Conservation (phyloP, 345 rosid genomes). For the Brassica napus region DNA sequence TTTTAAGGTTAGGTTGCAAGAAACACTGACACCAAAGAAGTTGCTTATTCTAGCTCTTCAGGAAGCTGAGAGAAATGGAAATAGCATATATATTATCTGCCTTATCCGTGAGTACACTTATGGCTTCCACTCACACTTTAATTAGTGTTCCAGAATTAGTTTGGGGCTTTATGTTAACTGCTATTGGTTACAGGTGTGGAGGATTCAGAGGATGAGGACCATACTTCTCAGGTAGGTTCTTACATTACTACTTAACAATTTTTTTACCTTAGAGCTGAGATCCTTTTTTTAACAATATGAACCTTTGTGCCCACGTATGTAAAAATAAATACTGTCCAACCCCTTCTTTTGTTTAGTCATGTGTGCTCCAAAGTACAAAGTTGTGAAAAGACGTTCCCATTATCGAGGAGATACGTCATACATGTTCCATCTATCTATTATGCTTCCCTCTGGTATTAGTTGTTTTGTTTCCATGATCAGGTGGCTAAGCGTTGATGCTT, state of each 20-base stretch:
- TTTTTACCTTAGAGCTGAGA: not conserved
- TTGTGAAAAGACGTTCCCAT: not conserved
- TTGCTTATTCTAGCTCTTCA: not conserved
- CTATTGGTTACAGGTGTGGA: not conserved
- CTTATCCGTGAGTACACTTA: not conserved
- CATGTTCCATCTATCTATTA: no score
- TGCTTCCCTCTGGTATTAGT: not conserved
- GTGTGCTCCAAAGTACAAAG: not conserved
- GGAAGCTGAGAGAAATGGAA: not conserved
- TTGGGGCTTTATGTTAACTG: not conserved
- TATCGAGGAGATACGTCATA: not conserved
- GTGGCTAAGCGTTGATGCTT: no score
- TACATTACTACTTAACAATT: not conserved
- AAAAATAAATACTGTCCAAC: conserved; percentile 10
- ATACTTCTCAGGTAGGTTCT: not conserved
- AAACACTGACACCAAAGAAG: not conserved
- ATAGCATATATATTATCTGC: not conserved
- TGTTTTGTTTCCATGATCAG: no score
- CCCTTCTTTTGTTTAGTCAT: conserved; percentile 18
- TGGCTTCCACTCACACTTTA: not conserved
- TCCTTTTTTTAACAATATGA: not conserved
- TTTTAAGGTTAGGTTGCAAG: no score
- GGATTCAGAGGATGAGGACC: not conserved
- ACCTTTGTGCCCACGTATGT: not conserved
- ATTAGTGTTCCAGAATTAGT: not conserved